Percentiles rank a stretch among this genome's conserved stretches.
Conservation (phyloP, 495 filamentous ascomycete genomes). For the Talaromyces stipitatus region DNA sequence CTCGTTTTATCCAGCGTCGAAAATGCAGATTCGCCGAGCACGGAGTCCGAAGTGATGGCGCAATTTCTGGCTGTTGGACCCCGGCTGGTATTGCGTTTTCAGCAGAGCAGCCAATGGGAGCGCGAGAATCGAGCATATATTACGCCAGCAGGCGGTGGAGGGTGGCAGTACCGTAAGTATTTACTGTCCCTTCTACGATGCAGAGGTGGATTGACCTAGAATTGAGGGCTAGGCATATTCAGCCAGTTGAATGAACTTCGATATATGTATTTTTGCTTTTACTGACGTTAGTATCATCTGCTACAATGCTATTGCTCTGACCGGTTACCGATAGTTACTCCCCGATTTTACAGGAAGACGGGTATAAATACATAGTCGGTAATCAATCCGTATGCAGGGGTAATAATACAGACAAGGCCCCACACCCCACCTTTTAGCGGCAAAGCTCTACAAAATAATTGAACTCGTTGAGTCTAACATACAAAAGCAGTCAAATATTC, state of each 20-base stretch:
- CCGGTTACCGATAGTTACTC: slow-evolving; percentile 1
- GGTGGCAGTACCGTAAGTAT: not conserved
- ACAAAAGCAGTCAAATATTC: not conserved
- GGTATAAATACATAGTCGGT: not conserved
- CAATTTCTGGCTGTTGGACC: not conserved
- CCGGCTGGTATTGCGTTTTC: not conserved
- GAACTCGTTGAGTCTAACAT: not conserved
- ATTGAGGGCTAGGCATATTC: not conserved
- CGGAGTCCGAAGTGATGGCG: slow-evolving; percentile 9
- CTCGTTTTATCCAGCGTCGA: not conserved
- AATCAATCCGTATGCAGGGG: not conserved
- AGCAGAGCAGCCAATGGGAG: not conserved
- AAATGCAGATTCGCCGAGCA: slow-evolving; percentile 5
- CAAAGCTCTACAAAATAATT: not conserved
- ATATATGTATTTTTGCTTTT: no score
- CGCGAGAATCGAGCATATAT: not conserved
- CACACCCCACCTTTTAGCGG: slow-evolving; percentile 1
- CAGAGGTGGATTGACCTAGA: no score
- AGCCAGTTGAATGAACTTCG: no score
- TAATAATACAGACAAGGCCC: not conserved
- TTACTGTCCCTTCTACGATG: not conserved
- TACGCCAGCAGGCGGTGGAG: not conserved
- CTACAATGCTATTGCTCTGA: not conserved
- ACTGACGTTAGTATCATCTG: no score
- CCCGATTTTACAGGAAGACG: not conserved